Conservation (phyloP, 2,329 filamentous ascomycete species). For the Penicillium sp. region DNA sequence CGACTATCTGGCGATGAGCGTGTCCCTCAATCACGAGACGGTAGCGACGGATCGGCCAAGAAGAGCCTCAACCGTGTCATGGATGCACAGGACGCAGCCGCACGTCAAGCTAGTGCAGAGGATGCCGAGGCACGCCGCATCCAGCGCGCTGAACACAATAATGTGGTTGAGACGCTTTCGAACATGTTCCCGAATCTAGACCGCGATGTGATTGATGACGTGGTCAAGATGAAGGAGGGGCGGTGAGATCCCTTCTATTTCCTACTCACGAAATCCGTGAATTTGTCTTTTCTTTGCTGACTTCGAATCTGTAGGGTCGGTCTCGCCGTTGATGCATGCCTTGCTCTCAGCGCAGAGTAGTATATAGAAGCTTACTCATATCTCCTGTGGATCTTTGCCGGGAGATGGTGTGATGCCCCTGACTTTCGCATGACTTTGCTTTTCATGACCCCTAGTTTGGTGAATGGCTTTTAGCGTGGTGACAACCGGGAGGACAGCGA, state of each 20-base stretch:
- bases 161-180: slow-evolving; percentile 87
- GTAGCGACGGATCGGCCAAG: slow-evolving; percentile 16
- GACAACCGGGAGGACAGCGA: too few relatives aligned
- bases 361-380: slow-evolving; percentile 14
- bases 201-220: slow-evolving; percentile 90
- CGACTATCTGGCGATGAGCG: slow-evolving; percentile 28
- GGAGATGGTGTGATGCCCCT: background rate
- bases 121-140: slow-evolving; percentile 81
- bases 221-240: slow-evolving; percentile 92
- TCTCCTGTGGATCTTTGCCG: background rate
- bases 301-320: slow-evolving; percentile 73
- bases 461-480: too few relatives aligned
- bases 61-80: slow-evolving; percentile 45
- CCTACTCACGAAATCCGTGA: background rate
- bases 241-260: slow-evolving; percentile 59
- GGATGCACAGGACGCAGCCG: slow-evolving; percentile 81
- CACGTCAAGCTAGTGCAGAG: slow-evolving; percentile 85
- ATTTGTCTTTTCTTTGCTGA: slow-evolving; percentile 15
- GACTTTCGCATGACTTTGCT: background rate
- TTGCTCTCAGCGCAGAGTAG: slow-evolving; percentile 60
- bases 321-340: slow-evolving; percentile 79
- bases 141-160: slow-evolving; percentile 78
- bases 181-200: slow-evolving; percentile 98
- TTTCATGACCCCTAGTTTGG: background rate
- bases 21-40: slow-evolving; percentile 14